Evolutionary conservation across 441 rosid species (phyloP).

Genomic region (Cnidoscolus chayamansa): DNA sequence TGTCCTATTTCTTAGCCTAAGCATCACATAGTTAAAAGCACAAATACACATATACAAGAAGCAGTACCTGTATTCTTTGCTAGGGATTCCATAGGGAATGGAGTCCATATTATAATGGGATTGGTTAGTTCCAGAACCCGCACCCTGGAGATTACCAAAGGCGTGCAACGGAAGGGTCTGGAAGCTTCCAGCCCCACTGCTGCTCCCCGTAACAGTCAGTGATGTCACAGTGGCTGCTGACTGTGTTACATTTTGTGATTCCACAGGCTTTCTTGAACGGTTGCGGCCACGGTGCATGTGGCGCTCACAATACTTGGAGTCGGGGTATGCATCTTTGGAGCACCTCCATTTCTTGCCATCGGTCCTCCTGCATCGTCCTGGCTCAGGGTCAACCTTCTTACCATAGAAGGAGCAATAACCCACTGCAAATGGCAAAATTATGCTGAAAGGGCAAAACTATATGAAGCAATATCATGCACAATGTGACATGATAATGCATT

Average conservation of each 20-base stretch:
- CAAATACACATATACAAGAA: not conserved
- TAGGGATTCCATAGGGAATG: slow-evolving; percentile 51
- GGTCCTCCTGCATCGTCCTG: slow-evolving; percentile 63
- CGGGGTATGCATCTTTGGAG: slow-evolving; percentile 62
- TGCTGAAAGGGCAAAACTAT: slow-evolving; percentile 15
- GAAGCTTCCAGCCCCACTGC: slow-evolving; percentile 38
- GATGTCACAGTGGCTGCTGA: slow-evolving; percentile 45
- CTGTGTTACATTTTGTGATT: slow-evolving; percentile 54
- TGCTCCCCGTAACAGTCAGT: slow-evolving; percentile 41
- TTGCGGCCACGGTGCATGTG: slow-evolving; percentile 99
- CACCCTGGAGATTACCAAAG: slow-evolving; percentile 33
- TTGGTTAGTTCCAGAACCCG: slow-evolving; percentile 36
- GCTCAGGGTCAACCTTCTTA: slow-evolving; percentile 62
- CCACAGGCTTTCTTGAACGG: slow-evolving; percentile 99
- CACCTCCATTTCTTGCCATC: slow-evolving; percentile 73
- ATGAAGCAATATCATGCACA: slow-evolving; percentile 18
- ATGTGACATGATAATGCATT: not conserved
- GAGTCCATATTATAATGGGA: slow-evolving; percentile 42
- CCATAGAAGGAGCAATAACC: slow-evolving; percentile 55
- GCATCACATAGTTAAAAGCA: not conserved
- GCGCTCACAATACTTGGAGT: slow-evolving; percentile 97
- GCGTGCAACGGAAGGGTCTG: slow-evolving; percentile 41
- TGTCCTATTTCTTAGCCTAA: not conserved
- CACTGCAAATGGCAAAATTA: slow-evolving; percentile 33
- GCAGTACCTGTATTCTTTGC: slow-evolving; percentile 52